Base-by-base conservation (phyloP, 2,329 filamentous ascomycete genomes). In the Shiraia bambusicola region DNA sequence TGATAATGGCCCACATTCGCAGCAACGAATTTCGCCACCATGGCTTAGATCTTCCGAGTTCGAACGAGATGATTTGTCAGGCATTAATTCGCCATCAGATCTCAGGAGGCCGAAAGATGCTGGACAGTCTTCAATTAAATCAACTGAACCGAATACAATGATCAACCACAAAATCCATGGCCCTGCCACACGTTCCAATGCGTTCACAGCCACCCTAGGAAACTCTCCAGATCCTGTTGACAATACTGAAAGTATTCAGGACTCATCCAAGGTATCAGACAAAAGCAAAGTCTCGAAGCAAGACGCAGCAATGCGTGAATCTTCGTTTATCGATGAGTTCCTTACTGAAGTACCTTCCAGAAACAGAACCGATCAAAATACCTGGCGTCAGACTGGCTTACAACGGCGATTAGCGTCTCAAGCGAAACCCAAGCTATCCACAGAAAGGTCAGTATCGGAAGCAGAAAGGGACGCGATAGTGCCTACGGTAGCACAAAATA, bases 41-140 rank as follows among this genome's bases (percentile, higher is more conserved):
- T 45, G 32, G 2, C 42, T 49, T 27, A 54, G 49, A 31, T 28
- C 47, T 15, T 46, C 37, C 9, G 34, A 37, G 33, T 50, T 61
- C 15, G 54, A 55, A 24, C 43, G 42, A 7, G 47, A 58, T 14
- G 40, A 52, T 13, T 47, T 43, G 14, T 49, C 41, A 14, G 58
- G 59, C 8, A 49, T 66, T 6, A 40, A 44, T 17, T 66, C 63
- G n/a, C 64, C 64, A 10, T 66, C 62, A 5, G 64, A 67, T 48
- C 28, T 56, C 5, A 52, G 64, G 28, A 50, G 64, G 33, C 62
- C 59, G 9, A 46, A 38, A 8, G 59, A 61, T 19, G 43, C 33
- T 17, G 37, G 34, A n/a, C 37, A 42, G 11, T 7, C 26, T 35
- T 37, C 17, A 27, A 22, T 24, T 22, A 4, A 22, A 8, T 22